A percentile compares a stretch with the other conserved stretches of the same genome.
Conservation (phyloP, 1,284 basidiomycete genomes). For the Farysia itapuensis region DNA sequence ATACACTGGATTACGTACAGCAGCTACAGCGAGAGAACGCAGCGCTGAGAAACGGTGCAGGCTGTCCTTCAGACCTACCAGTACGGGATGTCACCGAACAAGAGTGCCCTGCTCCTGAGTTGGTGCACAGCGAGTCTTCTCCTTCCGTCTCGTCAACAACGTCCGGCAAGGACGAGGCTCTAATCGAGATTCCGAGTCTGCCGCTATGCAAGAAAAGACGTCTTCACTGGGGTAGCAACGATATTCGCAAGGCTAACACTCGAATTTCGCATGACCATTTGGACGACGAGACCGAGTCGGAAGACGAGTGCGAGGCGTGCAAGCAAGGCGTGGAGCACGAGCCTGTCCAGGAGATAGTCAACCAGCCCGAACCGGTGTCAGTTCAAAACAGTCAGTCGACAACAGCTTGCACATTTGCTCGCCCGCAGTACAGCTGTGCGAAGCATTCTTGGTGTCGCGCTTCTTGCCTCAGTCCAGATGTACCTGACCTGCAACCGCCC, state of each 20-base stretch:
- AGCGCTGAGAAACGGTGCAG: constrained; percentile 22
- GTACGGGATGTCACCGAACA: constrained; percentile 17
- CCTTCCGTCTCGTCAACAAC: constrained; percentile 1
- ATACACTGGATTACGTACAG: constrained; percentile 45
- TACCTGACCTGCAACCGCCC: no score
- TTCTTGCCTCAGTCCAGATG: no score
- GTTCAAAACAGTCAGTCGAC: background rate
- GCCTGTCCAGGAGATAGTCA: background rate
- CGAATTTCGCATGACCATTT: background rate
- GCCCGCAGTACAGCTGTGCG: background rate
- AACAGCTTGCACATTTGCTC: background rate
- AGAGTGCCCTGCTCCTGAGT: background rate
- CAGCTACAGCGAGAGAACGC: constrained; percentile 31
- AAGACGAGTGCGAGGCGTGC: background rate
- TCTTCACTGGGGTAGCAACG: constrained; percentile 44
- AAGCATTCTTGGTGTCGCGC: background rate
- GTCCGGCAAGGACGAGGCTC: background rate
- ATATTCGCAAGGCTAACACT: constrained; percentile 2
- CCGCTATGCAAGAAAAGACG: constrained; percentile 9
- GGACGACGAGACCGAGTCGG: background rate
- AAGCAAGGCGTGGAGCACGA: no score
- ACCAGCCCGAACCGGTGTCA: background rate
- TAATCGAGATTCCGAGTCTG: background rate
- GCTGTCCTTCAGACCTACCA: constrained; percentile 11
- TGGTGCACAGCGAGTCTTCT: background rate